These are phyloP conservation scores for Boletales sp. DNA, from an alignment of 768 basidiomycete genomes.

Conservation along the genomic window DNA sequence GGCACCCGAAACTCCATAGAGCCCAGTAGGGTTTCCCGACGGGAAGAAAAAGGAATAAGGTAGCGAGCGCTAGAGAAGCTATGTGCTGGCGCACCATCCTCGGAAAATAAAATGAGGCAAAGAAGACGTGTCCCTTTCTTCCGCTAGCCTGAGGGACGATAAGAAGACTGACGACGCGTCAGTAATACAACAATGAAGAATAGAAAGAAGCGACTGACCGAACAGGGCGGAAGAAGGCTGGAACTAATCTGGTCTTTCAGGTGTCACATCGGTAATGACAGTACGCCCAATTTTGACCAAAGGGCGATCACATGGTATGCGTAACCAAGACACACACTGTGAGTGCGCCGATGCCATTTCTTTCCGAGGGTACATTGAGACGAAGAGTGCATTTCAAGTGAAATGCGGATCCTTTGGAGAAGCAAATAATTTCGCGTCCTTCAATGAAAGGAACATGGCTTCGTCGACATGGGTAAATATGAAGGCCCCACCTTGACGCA, in stretches of 20 bases:
- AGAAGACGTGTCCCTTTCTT: background rate
- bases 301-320: slow-evolving; percentile 4
- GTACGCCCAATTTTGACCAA: background rate
- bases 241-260: background rate
- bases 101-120: background rate
- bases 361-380: slow-evolving; percentile 5
- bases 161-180: slow-evolving; percentile 5
- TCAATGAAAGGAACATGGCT: slow-evolving; percentile 5
- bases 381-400: background rate
- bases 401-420: slow-evolving; percentile 22
- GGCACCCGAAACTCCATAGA: background rate
- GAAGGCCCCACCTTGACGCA: background rate
- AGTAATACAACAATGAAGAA: background rate
- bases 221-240: background rate
- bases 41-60: background rate
- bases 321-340: background rate
- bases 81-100: background rate
- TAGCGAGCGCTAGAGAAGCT: background rate
- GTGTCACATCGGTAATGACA: slow-evolving; percentile 16
- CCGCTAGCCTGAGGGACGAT: background rate
- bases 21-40: background rate
- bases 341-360: background rate
- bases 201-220: slow-evolving; percentile 3
- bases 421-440: slow-evolving; percentile 5
- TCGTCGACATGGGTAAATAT: slow-evolving; percentile 6